phyloP scores from a whole-genome alignment of 2,329 filamentous ascomycete species.

The Aspergillus pseudoterreus region DNA sequence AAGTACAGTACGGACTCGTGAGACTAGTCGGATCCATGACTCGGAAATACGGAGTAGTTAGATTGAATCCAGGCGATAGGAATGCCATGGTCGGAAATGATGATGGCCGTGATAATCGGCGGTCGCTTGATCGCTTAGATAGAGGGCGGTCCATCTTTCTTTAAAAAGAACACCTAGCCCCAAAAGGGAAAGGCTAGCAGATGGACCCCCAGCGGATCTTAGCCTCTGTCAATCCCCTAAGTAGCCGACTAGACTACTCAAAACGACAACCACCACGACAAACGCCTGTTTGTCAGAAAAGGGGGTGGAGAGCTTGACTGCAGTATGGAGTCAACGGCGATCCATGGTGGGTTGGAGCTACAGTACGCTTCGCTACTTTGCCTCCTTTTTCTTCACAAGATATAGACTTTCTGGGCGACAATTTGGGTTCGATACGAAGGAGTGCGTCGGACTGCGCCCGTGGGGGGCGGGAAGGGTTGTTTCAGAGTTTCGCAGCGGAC shows the following conservation, averaged over 20 bases:
- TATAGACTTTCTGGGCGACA: too few species aligned
- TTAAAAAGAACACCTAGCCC: slow-evolving; percentile 2
- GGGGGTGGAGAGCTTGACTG: neutral
- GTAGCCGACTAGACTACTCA: neutral
- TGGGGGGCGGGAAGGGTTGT: neutral
- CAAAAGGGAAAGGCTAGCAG: slow-evolving; percentile 4
- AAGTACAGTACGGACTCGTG: neutral
- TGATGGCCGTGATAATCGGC: neutral
- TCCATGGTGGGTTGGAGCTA: neutral
- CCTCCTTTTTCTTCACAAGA: neutral
- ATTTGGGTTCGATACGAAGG: neutral
- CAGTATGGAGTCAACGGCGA: neutral
- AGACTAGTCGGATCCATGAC: neutral
- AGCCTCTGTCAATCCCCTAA: neutral
- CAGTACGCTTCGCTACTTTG: neutral
- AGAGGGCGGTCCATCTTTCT: neutral
- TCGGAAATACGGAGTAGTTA: neutral
- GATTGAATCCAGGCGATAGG: too few species aligned
- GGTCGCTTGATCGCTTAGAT: neutral
- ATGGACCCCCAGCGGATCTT: neutral
- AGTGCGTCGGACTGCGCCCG: neutral
- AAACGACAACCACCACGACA: neutral
- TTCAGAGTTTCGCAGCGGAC: neutral
- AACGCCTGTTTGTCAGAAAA: slow-evolving; percentile 1
- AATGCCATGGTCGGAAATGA: too few species aligned